Base-by-base conservation (phyloP, 768 basidiomycete genomes). In the Tricholoma bakamatsutake region DNA sequence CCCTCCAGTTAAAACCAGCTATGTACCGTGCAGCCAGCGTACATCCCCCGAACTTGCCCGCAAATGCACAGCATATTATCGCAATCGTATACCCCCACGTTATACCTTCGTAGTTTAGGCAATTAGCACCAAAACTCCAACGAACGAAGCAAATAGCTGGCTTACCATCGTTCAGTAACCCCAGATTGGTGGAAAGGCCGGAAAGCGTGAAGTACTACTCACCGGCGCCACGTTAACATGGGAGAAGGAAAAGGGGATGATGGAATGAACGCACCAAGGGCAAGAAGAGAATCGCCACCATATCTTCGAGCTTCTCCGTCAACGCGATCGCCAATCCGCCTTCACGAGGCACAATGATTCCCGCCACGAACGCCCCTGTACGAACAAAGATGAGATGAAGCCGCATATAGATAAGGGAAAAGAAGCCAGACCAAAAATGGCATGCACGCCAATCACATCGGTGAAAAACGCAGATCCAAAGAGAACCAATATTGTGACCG, bases 291-390 rank as follows among this genome's bases (percentile, higher is more conserved):
- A 95, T 87, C 0, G 90, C 73, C 2, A 95, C 90, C 80, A 96
- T 85, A 71, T 98, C 96, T 71, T 99, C 97, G n/a, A 98, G 73
- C 65, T 96, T 98, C 63, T 96, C 92, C 0, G 91, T 93, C n/a
- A 98, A 73, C 0, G 85, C 77, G 51, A 94, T 90, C 0, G 88
- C 83, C 34, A 99, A 83, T 2, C 88, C 88, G 2, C 91, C 90
- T 63, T 94, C 88, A 28, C 93, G 83, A 2, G 97, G 96, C 7
- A 98, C 86, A 54, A 88, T 80, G 45, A 90, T 67, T 1, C 88
- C 94, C 1, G 83, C 82, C 10, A 96, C 66, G 75, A 97, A 96
- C 0, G 90, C 92, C 50, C 85, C 85, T 87, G 56, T 7, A 53
- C 21, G 17, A 8, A 28, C 18, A 17, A 10, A 33, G 5, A 47